Evolutionary conservation across 805 yeast genomes (phyloP).

Genomic region (Brettanomyces bruxellensis): DNA sequence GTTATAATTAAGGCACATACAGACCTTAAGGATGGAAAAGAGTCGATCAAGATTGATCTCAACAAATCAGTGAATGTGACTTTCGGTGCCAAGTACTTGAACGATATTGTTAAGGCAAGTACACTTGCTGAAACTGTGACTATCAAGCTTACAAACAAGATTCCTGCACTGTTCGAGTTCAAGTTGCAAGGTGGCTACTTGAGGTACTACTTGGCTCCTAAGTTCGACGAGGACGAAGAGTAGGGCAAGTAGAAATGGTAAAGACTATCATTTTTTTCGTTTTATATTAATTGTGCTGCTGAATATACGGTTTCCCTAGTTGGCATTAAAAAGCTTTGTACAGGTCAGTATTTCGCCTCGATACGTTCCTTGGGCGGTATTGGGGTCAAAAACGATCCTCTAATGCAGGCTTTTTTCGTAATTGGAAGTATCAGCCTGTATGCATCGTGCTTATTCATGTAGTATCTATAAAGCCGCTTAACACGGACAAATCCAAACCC

Average conservation of each 20-base stretch:
- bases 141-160: slow-evolving; percentile 77
- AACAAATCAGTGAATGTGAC: slow-evolving; percentile 81
- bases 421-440: slow-evolving; percentile 78
- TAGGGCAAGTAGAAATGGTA: background rate
- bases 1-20: slow-evolving; percentile 78
- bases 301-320: background rate
- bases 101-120: slow-evolving; percentile 88
- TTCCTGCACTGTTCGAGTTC: slow-evolving; percentile 92
- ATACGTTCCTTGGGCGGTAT: slow-evolving; percentile 13
- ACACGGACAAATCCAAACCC: slow-evolving; percentile 29
- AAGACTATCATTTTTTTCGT: background rate
- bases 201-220: slow-evolving; percentile 95
- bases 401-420: slow-evolving; percentile 43
- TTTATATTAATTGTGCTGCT: background rate
- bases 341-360: slow-evolving; percentile 16
- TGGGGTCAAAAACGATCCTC: slow-evolving; percentile 45
- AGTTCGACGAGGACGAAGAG: slow-evolving; percentile 85
- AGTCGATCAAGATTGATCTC: slow-evolving; percentile 65
- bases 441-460: slow-evolving; percentile 89
- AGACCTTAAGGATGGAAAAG: slow-evolving; percentile 73
- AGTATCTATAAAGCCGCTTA: slow-evolving; percentile 71
- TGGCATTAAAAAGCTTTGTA: background rate
- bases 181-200: slow-evolving; percentile 85
- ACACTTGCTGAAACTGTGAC: slow-evolving; percentile 69
- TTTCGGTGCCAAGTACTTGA: slow-evolving; percentile 85